phyloP scores from a whole-genome alignment of 2,329 filamentous ascomycete species.

The Stemphylium vesicarium region DNA sequence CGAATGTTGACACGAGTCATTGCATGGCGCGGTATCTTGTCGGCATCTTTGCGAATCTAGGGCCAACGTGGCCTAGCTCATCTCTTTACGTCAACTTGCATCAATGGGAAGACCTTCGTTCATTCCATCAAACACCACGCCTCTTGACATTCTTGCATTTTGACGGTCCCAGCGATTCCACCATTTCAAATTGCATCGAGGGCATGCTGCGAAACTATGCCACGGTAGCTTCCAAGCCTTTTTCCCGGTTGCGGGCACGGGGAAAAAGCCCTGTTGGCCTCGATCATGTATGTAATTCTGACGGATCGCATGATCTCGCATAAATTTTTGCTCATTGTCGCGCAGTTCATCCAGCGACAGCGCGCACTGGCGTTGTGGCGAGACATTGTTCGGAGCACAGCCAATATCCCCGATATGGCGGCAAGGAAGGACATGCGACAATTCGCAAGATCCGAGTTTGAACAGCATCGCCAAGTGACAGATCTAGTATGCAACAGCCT shows the following conservation, averaged over 20 bases:
- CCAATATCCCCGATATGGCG: conserved; percentile 37
- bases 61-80: neutral
- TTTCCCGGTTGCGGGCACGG: conserved; percentile 38
- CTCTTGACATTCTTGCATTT: conserved; percentile 1
- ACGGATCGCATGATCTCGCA: neutral
- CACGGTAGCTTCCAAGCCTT: conserved; percentile 37
- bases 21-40: neutral
- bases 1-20: neutral
- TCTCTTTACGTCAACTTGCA: conserved; percentile 30
- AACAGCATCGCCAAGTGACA: conserved; percentile 53
- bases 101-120: conserved; percentile 14
- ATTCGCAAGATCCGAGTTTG: conserved; percentile 59
- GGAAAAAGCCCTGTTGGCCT: conserved; percentile 43
- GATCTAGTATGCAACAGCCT: conserved; percentile 50
- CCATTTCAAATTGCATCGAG: neutral
- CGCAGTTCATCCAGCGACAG: conserved; percentile 58
- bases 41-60: neutral
- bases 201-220: conserved; percentile 44
- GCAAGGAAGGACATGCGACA: conserved; percentile 52
- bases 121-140: conserved; percentile 6
- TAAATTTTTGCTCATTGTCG: conserved; percentile 12
- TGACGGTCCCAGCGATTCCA: neutral
- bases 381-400: conserved; percentile 54
- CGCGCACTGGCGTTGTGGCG: conserved; percentile 56
- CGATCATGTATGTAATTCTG: conserved; percentile 34